Evolutionary conservation across 1,139 yeast species (phyloP).

Genomic region (Eremothecium cymbalariae): DNA sequence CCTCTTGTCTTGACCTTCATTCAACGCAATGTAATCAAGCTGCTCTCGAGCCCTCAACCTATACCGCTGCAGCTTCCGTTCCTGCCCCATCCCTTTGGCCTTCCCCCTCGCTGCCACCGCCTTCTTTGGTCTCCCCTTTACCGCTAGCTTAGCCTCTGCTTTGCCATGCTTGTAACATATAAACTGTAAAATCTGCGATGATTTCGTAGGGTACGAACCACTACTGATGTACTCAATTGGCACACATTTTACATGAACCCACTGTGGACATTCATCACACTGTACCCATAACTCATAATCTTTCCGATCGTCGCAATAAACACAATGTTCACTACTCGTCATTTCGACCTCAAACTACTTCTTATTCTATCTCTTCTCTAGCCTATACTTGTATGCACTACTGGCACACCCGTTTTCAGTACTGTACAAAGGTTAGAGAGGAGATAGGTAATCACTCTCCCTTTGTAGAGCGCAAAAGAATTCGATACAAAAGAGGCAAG

Average conservation of each 20-base stretch:
- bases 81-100: not conserved
- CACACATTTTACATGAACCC: constrained; percentile 21
- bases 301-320: not conserved
- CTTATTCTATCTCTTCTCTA: no score
- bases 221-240: constrained; percentile 14
- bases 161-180: constrained; percentile 15
- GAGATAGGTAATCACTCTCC: no score
- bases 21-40: constrained; percentile 72
- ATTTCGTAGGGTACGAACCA: constrained; percentile 9
- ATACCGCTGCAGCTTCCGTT: constrained; percentile 11
- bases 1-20: constrained; percentile 64
- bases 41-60: constrained; percentile 33
- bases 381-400: no score
- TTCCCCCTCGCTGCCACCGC: constrained; percentile 5
- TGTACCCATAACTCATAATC: constrained; percentile 16
- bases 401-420: no score
- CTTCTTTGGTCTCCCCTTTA: constrained; percentile 8
- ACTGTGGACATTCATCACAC: constrained; percentile 19
- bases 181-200: constrained; percentile 14
- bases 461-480: no score
- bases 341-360: no score
- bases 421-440: no score
- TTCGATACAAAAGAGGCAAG: no score
- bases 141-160: constrained; percentile 8
- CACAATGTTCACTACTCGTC: constrained; percentile 1